Percentiles rank a stretch among this genome's conserved stretches.
phyloP scores from a whole-genome alignment of 495 filamentous ascomycete species.

The Chaetomium cochliodes region DNA sequence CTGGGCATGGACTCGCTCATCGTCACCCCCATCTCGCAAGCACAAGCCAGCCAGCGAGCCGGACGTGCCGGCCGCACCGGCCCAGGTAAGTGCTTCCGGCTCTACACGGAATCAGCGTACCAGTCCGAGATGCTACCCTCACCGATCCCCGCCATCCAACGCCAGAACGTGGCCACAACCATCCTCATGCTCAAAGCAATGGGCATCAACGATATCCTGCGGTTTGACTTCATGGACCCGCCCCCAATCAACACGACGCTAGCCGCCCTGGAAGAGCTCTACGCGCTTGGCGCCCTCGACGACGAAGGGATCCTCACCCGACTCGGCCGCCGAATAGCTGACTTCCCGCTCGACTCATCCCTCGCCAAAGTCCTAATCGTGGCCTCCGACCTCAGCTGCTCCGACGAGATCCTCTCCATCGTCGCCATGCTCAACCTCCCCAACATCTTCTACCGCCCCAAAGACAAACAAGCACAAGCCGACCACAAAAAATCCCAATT shows the following conservation, averaged over 20 bases:
- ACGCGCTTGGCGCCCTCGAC: too few relatives aligned
- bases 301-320: too few relatives aligned
- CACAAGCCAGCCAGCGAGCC: not conserved
- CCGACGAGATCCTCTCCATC: too few relatives aligned
- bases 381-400: too few relatives aligned
- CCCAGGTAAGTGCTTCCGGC: not conserved
- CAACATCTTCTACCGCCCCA: not conserved
- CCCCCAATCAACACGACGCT: not conserved
- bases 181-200: slow-evolving; percentile 4
- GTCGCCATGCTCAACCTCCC: not conserved
- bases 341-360: too few relatives aligned
- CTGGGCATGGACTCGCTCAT: not conserved
- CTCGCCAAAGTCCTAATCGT: too few relatives aligned
- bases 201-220: not conserved
- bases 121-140: not conserved
- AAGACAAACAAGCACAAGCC: not conserved
- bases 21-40: slow-evolving; percentile 1
- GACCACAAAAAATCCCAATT: not conserved
- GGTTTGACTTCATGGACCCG: slow-evolving; percentile 15
- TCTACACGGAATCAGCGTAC: not conserved
- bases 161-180: not conserved
- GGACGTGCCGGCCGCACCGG: not conserved
- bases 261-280: not conserved
- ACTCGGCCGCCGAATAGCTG: too few relatives aligned
- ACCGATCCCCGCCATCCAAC: not conserved